Base-by-base conservation (phyloP, 2,329 filamentous ascomycete species). In the Emergomyces pasteurianus region DNA sequence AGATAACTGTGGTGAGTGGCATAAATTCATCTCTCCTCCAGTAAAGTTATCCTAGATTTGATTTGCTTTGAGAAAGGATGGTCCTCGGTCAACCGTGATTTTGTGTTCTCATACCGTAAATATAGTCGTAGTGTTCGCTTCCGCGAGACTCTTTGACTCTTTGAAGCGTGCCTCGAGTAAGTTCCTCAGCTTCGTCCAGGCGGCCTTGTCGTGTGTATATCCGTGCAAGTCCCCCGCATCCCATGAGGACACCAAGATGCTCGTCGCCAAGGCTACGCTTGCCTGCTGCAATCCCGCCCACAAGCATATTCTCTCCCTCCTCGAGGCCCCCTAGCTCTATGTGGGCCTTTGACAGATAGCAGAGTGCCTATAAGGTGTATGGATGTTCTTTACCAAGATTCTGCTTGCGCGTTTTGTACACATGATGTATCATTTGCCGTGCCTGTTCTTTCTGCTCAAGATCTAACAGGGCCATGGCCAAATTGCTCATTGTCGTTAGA, bases 311-410 rank as follows among this genome's bases (percentile, higher is more conserved):
- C 43, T 67, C 63, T 21, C 68, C 65, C 23, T 67, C 60, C 18
- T 62, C 54, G 38, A 67, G 58, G 23, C 65, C 47, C 10, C 64
- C 64, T 7, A 64, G 40, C 12, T 68, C 66, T 28, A 62, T 61
- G 6, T 59, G 60, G 4, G 62, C 65, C 57, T 71, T 73, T 16
- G 70, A 67, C 12, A 73, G 62, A 58, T 73, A 67, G 28, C 70
- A 69, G 46, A 74, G 65, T 21, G 71, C 67, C 65, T 66, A 71
- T 31, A 73, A 61, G 5, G 70, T 72, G 57, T 71, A 72, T 16
- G 72, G 68, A 64, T 74, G 71, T 59, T 74, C 71, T 43, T 71
- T 66, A 8, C 72, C 71, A 12, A 73, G 63, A 12, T 63, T 63
- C 18, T 54, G 38, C 54, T 66, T 63, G 8, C 67, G 57, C 36